These are phyloP conservation scores for Phytophthora pistaciae DNA, from an alignment of 352 stramenopile species.

Conservation along the genomic window DNA sequence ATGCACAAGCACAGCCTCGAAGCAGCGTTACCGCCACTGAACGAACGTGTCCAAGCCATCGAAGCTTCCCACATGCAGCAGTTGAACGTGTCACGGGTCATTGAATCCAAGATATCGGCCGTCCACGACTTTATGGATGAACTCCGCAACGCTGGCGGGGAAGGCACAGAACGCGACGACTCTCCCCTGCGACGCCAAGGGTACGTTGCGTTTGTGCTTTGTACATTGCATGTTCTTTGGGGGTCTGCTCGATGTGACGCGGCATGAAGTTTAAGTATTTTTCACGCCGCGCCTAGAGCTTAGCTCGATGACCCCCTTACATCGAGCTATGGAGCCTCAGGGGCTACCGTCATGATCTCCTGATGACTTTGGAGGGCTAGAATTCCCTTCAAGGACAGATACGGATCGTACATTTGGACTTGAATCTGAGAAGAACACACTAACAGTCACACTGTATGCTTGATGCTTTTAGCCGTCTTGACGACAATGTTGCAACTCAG, in stretches of 20 bases:
- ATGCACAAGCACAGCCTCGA: constrained; percentile 41
- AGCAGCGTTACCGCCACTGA: constrained; percentile 28
- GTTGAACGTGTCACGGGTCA: constrained; percentile 37
- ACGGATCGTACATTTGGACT: constrained; percentile 75
- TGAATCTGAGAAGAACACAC: background rate
- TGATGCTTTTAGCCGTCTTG: constrained; percentile 28
- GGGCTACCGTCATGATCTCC: constrained; percentile 50
- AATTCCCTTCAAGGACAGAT: constrained; percentile 92
- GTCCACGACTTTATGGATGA: constrained; percentile 78
- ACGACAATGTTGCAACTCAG: constrained; percentile 37
- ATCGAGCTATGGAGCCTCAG: constrained; percentile 25
- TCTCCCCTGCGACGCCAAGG: constrained; percentile 57
- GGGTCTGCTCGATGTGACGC: constrained; percentile 29
- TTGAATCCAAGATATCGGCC: constrained; percentile 63
- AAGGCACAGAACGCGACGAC: constrained; percentile 64
- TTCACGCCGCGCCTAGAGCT: constrained; percentile 13
- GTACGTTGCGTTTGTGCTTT: constrained; percentile 41
- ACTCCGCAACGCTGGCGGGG: constrained; percentile 49
- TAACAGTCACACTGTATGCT: constrained; percentile 10
- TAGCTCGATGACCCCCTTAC: constrained; percentile 27
- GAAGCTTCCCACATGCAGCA: constrained; percentile 47
- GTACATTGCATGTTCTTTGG: constrained; percentile 15
- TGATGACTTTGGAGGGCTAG: constrained; percentile 91
- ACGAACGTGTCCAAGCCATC: constrained; percentile 43
- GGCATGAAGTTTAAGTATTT: constrained; percentile 12